Percentiles rank a stretch among this genome's conserved stretches.
These are phyloP conservation scores for Kandelia obovata DNA, from an alignment of 345 rosid genomes.

Conservation along the genomic window DNA sequence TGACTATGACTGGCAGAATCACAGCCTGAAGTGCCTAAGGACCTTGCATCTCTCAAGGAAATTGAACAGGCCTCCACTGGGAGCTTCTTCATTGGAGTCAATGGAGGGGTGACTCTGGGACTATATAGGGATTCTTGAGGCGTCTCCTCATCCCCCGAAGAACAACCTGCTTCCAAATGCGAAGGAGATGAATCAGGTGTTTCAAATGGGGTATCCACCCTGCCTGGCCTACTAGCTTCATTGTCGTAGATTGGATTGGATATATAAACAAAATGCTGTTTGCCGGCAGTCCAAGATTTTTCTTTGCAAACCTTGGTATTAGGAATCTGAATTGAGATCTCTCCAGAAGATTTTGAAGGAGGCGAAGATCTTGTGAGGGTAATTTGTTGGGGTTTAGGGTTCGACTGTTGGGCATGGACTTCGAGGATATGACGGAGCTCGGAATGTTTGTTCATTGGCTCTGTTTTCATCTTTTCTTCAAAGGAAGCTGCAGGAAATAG, in stretches of 20 bases:
- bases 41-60: constrained; percentile 48
- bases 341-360: constrained; percentile 20
- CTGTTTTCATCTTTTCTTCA: constrained; percentile 12
- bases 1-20: constrained; percentile 51
- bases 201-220: constrained; percentile 58
- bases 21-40: constrained; percentile 50
- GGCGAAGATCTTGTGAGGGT: constrained; percentile 36
- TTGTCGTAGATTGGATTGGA: constrained; percentile 84
- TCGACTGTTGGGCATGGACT: constrained; percentile 21
- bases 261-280: constrained; percentile 56
- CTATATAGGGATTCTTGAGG: constrained; percentile 8
- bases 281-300: constrained; percentile 13
- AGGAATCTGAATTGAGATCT: constrained; percentile 18
- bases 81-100: constrained; percentile 80
- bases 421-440: constrained; percentile 24
- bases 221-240: constrained; percentile 28
- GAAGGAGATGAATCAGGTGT: constrained; percentile 83
- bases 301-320: constrained; percentile 2
- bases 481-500: constrained; percentile 39
- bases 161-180: constrained; percentile 36
- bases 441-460: constrained; percentile 9
- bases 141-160: constrained; percentile 40
- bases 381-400: constrained; percentile 26
- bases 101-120: constrained; percentile 44
- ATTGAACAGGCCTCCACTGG: constrained; percentile 73